phyloP scores from a whole-genome alignment of 306 rosid genomes.

The Vigna unguiculata region DNA sequence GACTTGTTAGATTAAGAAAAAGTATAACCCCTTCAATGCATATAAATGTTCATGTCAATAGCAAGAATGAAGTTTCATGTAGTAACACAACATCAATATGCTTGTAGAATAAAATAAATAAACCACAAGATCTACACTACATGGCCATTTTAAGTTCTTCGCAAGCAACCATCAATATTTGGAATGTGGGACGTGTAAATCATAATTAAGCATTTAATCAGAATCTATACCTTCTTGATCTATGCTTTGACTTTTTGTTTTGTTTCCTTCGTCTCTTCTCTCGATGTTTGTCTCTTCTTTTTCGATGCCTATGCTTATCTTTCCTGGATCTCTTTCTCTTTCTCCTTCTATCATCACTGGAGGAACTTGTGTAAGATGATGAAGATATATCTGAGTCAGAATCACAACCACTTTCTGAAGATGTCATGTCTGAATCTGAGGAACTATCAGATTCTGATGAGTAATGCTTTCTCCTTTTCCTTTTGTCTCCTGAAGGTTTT shows the following conservation, averaged over 20 bases:
- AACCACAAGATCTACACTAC: not conserved
- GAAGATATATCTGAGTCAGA: constrained; percentile 79
- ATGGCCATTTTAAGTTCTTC: not conserved
- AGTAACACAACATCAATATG: not conserved
- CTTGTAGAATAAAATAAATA: not conserved
- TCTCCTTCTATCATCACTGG: constrained; percentile 78
- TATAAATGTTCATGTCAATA: not conserved
- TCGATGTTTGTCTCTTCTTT: constrained; percentile 71
- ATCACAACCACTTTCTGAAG: constrained; percentile 81
- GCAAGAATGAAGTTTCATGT: not conserved
- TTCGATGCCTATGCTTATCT: constrained; percentile 69
- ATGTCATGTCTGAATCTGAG: constrained; percentile 77
- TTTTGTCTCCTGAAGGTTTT: constrained; percentile 70
- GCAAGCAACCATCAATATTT: not conserved
- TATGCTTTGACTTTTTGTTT: constrained; percentile 73
- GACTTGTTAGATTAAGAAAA: constrained; percentile 3
- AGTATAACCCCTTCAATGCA: not conserved
- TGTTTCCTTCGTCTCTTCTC: constrained; percentile 68
- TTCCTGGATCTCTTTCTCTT: constrained; percentile 81
- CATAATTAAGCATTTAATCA: not conserved
- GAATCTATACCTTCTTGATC: constrained; percentile 66
- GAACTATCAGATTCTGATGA: constrained; percentile 77
- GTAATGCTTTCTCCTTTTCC: constrained; percentile 73
- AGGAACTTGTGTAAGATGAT: constrained; percentile 75
- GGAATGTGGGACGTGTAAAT: not conserved